phyloP scores from a whole-genome alignment of 2,329 filamentous ascomycete genomes.

The Diaporthe helianthi region DNA sequence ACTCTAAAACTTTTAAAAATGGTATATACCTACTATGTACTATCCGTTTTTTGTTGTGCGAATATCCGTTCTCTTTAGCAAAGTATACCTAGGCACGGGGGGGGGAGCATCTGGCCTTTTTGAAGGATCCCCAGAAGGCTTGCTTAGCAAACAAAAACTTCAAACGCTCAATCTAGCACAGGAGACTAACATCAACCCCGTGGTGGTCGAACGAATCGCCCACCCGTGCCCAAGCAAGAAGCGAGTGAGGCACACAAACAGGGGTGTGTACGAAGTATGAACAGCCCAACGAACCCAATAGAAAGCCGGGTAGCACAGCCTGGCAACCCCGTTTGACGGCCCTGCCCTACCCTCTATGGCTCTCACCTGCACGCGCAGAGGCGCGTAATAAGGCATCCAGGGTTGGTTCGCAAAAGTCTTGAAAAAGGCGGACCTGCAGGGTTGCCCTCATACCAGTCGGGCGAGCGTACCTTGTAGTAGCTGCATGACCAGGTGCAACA shows the following conservation, averaged over 20 bases:
- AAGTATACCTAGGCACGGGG: not conserved
- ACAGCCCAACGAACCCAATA: not conserved
- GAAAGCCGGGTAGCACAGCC: not conserved
- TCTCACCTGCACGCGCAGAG: not conserved
- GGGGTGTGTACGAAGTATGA: too few relatives aligned
- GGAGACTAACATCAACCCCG: not conserved
- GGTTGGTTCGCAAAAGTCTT: slow-evolving; percentile 9
- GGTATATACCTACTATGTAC: too few relatives aligned
- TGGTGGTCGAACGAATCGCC: not conserved
- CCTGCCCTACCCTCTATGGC: not conserved
- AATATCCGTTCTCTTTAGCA: too few relatives aligned
- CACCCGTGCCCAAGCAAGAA: not conserved
- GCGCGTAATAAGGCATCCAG: slow-evolving; percentile 19
- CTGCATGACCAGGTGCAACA: slow-evolving; percentile 1
- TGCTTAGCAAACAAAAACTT: too few relatives aligned
- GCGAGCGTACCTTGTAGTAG: not conserved
- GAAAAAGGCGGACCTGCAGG: slow-evolving; percentile 1
- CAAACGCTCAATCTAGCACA: slow-evolving; percentile 1
- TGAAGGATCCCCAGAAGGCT: not conserved
- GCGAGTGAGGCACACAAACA: not conserved
- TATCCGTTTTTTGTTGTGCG: too few relatives aligned
- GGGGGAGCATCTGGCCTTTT: not conserved
- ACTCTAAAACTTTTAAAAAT: too few relatives aligned
- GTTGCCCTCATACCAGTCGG: slow-evolving; percentile 10
- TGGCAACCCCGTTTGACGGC: too few relatives aligned